Percentiles rank a stretch among this genome's conserved stretches.
phyloP scores from a whole-genome alignment of 2,329 filamentous ascomycete genomes.

The Pestalotiopsis sp. region DNA sequence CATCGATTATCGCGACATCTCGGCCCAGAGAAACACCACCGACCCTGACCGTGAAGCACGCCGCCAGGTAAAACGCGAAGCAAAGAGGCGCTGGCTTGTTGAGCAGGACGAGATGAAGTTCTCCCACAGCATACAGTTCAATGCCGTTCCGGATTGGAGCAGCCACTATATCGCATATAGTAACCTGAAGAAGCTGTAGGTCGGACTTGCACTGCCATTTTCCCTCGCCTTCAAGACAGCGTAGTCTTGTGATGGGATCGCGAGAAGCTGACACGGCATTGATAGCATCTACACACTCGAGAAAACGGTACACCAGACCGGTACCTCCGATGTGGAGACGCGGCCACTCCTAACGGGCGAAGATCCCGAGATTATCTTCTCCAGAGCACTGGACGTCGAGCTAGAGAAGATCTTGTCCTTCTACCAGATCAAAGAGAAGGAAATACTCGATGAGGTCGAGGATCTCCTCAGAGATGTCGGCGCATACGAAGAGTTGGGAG shows the following conservation, averaged over 20 bases:
- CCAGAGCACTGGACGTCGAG: conserved; percentile 80
- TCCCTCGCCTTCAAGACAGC: background rate
- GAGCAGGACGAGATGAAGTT: conserved; percentile 95
- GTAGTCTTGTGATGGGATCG: background rate
- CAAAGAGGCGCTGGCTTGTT: conserved; percentile 72
- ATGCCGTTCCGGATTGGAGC: conserved; percentile 99
- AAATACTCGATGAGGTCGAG: conserved; percentile 80
- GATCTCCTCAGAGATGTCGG: conserved; percentile 76
- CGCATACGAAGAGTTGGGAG: conserved; percentile 63
- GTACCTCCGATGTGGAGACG: conserved; percentile 73
- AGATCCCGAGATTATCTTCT: conserved; percentile 82
- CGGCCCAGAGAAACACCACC: conserved; percentile 28
- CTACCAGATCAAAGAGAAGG: conserved; percentile 84
- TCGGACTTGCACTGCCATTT: conserved; percentile 19
- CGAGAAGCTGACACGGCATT: conserved; percentile 6
- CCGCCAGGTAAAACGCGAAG: conserved; percentile 48
- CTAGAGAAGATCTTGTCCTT: conserved; percentile 94
- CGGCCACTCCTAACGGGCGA: conserved; percentile 76
- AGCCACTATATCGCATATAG: conserved; percentile 97
- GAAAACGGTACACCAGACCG: conserved; percentile 72
- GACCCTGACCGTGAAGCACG: conserved; percentile 32
- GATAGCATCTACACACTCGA: conserved; percentile 90
- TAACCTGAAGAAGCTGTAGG: conserved; percentile 96
- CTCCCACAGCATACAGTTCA: conserved; percentile 98
- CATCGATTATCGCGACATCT: conserved; percentile 37